Evolutionary conservation across 1,284 basidiomycete genomes (phyloP).

Genomic region (Afroboletus lepidellus): DNA sequence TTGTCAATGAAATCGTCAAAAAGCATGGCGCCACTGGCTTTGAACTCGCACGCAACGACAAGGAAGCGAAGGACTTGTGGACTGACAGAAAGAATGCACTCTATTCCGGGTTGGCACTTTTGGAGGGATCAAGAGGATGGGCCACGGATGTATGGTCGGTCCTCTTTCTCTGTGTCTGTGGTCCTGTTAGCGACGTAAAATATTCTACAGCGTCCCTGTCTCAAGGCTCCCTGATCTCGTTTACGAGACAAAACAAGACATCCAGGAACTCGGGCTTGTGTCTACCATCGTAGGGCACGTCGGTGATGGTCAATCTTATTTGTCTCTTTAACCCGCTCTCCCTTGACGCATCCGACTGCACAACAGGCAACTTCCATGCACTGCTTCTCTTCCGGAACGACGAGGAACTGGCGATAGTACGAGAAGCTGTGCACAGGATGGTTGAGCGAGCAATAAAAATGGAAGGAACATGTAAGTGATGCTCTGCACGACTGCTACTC

Average conservation of each 20-base stretch:
- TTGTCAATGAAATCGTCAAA: conserved; percentile 59
- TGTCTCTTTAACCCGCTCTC: too few species aligned
- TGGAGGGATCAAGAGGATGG: conserved; percentile 73
- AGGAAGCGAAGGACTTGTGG: conserved; percentile 84
- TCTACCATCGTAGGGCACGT: conserved; percentile 85
- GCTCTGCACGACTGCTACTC: too few species aligned
- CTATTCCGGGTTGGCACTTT: conserved; percentile 63
- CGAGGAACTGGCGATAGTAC: conserved; percentile 54
- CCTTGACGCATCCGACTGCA: conserved; percentile 17
- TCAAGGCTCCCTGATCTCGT: conserved; percentile 67
- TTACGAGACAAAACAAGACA: conserved; percentile 76
- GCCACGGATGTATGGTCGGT: conserved; percentile 83
- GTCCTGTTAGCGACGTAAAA: too few species aligned
- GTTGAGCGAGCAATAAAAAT: conserved; percentile 64
- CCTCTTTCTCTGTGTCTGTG: background rate
- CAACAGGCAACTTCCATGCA: conserved; percentile 63
- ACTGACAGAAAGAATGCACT: conserved; percentile 82
- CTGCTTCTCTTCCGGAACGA: conserved; percentile 65
- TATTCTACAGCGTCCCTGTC: conserved; percentile 70
- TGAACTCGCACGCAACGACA: conserved; percentile 73
- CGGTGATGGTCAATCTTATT: conserved; percentile 66
- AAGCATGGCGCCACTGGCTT: conserved; percentile 71
- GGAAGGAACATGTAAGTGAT: conserved; percentile 71
- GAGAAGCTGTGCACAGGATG: conserved; percentile 64
- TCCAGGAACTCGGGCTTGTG: conserved; percentile 56